Evolutionary conservation across 148 eudicot genomes (phyloP), one percentile per base, ranked within the genome.

Genomic region (Diospyros kaki): DNA sequence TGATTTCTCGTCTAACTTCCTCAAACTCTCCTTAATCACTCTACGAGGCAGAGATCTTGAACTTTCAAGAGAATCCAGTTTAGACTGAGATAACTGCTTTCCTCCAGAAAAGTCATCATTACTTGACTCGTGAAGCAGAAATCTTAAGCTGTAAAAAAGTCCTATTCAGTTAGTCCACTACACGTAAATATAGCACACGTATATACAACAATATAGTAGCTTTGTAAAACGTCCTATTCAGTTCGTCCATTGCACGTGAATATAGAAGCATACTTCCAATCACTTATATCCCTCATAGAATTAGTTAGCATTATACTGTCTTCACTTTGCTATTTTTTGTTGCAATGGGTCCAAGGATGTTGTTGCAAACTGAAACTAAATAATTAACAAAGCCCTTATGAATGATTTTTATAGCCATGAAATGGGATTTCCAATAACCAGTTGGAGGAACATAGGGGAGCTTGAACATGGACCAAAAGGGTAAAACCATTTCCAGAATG

Each of bases 1-100:
- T 68, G 79, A 77, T 69, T 79, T 81, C 73, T 84, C 87, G 68
- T 86, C 85, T 67, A 96, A 81, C 74, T 80, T 84, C 66, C 69
- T 77, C 83, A 91, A 76, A 78, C 99, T 88, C 66, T 91, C 89
- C 71, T 82, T 79, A 51, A 93, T 80, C 77, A 93, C 89, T 75
- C 72, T 81, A 17, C 64, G 76, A 66, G 87, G 81, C 60, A 82
- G 83, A 75, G 71, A 75, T 83, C 88, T 84, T 9, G 85, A 82
- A 78, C 74, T 75, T 81, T 87, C 97, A 73, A 79, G 73, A 75
- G 85, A 84, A 69, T 60, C 76, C 4, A 58, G 53, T 58, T 80
- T 70, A 79, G 81, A 71, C 46, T 76, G 76, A 39, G 79, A 76
- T 73, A 84, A 69, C 14, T 78, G 58, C 58, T 77, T 85, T 80